Percentiles rank a stretch among this genome's conserved stretches.
These are phyloP conservation scores for Monosporozyma unispora DNA, from an alignment of 805 yeast genomes.

Conservation along the genomic window DNA sequence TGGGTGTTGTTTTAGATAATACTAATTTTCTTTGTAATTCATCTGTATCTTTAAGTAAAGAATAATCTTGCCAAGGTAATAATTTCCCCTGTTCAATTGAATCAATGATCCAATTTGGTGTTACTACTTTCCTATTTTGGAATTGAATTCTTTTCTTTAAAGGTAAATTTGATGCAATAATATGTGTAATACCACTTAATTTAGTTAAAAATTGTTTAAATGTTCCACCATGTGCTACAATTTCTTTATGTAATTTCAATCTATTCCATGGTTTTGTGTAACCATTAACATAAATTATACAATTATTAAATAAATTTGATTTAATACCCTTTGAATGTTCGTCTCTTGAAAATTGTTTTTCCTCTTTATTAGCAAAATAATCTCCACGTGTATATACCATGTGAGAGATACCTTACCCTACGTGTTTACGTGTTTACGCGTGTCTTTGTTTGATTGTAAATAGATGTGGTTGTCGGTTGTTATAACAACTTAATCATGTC, in stretches of 20 bases:
- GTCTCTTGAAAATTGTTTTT: slow-evolving; percentile 20
- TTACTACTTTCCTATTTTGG: slow-evolving; percentile 62
- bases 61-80: slow-evolving; percentile 64
- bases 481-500: no score
- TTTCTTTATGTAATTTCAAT: slow-evolving; percentile 56
- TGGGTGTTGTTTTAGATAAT: slow-evolving; percentile 7
- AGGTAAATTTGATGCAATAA: slow-evolving; percentile 70
- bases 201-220: slow-evolving; percentile 44
- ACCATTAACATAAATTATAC: slow-evolving; percentile 78
- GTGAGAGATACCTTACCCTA: no score
- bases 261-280: slow-evolving; percentile 70
- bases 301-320: slow-evolving; percentile 39
- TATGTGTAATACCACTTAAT: slow-evolving; percentile 71
- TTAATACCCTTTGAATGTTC: slow-evolving; percentile 7
- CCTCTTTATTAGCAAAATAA: slow-evolving; percentile 19
- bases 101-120: slow-evolving; percentile 74
- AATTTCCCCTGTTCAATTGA: slow-evolving; percentile 41
- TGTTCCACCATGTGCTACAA: slow-evolving; percentile 72
- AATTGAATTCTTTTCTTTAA: slow-evolving; percentile 64
- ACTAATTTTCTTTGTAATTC: slow-evolving; percentile 41
- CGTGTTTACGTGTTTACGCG: no score
- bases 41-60: slow-evolving; percentile 40
- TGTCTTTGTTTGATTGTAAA: no score
- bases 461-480: no score
- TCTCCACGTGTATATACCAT: slow-evolving; percentile 6